Evolutionary conservation across 1,284 basidiomycete species (phyloP).

Genomic region (Ganoderma multipileum): DNA sequence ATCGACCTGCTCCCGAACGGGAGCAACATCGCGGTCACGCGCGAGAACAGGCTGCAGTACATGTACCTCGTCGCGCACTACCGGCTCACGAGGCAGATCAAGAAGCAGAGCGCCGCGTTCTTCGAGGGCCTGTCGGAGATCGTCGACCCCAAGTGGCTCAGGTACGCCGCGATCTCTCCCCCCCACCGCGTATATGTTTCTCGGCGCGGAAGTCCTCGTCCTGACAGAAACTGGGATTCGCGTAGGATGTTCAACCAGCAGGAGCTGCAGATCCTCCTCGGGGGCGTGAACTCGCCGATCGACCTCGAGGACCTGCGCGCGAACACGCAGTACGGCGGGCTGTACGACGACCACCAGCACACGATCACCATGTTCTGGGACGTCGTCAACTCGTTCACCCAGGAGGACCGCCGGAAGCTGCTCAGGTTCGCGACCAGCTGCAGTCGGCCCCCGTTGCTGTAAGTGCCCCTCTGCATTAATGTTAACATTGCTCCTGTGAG

Average conservation of each 20-base stretch:
- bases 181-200: background rate
- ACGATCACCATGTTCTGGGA: slow-evolving; percentile 85
- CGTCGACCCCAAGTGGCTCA: slow-evolving; percentile 89
- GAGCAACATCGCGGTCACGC: slow-evolving; percentile 86
- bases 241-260: slow-evolving; percentile 95
- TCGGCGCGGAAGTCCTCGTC: background rate
- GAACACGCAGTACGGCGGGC: slow-evolving; percentile 82
- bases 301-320: slow-evolving; percentile 81
- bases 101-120: slow-evolving; percentile 84
- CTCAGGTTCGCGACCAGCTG: slow-evolving; percentile 93
- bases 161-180: slow-evolving; percentile 51
- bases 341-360: slow-evolving; percentile 71
- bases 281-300: slow-evolving; percentile 84
- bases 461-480: slow-evolving; percentile 38
- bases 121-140: slow-evolving; percentile 89
- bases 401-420: slow-evolving; percentile 74
- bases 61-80: slow-evolving; percentile 93
- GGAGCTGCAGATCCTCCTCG: slow-evolving; percentile 86
- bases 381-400: slow-evolving; percentile 77
- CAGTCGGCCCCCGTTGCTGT: slow-evolving; percentile 87
- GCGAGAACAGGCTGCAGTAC: slow-evolving; percentile 89
- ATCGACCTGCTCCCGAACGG: slow-evolving; percentile 88
- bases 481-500: slow-evolving; percentile 17
- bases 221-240: background rate
- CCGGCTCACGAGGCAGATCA: slow-evolving; percentile 89